Conservation (phyloP, 169 alveolate genomes). For the Eimeria maxima region DNA sequence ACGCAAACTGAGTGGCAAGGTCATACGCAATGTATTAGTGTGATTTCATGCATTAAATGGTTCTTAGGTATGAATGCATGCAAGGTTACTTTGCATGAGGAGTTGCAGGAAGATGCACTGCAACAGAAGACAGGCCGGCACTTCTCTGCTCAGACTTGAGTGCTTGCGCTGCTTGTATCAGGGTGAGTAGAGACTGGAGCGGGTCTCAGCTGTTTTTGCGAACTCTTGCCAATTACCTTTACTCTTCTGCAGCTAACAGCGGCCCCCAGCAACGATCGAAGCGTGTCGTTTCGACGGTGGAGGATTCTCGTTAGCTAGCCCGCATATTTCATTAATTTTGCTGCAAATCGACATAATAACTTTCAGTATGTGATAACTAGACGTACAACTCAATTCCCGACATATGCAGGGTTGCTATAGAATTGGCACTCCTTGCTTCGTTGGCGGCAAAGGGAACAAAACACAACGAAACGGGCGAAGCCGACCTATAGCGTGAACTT, state of each 20-base stretch:
- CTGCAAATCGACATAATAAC: neutral
- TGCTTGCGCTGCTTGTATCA: neutral
- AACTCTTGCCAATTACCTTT: neutral
- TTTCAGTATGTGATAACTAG: neutral
- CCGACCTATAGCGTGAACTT: neutral
- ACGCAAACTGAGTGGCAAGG: neutral
- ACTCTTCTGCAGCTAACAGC: neutral
- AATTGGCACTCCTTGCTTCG: neutral
- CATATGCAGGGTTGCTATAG: neutral
- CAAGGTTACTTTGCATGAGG: no score
- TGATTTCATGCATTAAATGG: no score
- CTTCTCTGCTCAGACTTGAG: neutral
- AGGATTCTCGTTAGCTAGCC: neutral
- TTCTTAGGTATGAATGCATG: no score
- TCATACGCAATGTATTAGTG: no score
- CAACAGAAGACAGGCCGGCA: neutral
- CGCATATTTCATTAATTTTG: neutral
- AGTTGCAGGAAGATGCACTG: neutral
- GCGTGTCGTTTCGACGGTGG: neutral
- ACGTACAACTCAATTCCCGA: neutral
- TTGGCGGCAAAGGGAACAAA: neutral
- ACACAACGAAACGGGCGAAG: neutral
- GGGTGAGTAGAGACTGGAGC: neutral
- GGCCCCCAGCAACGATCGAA: neutral
- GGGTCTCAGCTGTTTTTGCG: neutral